Evolutionary conservation across 2,329 filamentous ascomycete species (phyloP).

Genomic region (Cytospora schulzeri): DNA sequence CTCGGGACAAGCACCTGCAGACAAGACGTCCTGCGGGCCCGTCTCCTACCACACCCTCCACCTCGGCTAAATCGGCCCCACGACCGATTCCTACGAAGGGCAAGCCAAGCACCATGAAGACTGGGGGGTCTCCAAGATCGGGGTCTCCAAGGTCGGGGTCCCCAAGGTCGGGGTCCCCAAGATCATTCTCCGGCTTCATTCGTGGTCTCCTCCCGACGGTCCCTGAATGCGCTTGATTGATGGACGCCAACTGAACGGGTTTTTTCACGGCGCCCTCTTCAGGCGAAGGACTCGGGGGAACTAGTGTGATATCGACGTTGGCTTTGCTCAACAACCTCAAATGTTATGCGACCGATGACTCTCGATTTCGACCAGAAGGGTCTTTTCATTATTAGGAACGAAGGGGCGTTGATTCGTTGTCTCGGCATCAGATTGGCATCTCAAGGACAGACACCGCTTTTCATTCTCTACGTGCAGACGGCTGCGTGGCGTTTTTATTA

Average conservation of each 20-base stretch:
- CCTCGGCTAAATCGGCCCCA: conserved; percentile 32
- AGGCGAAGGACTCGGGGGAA: conserved; percentile 7
- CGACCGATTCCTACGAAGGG: conserved; percentile 28
- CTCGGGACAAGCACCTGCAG: conserved; percentile 56
- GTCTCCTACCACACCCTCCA: conserved; percentile 52
- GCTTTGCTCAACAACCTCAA: conserved; percentile 16
- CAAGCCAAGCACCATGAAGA: conserved; percentile 34
- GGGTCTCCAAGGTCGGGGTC: too few relatives aligned
- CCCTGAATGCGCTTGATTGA: conserved; percentile 36
- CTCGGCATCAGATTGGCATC: conserved; percentile 23
- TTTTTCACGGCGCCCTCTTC: conserved; percentile 21
- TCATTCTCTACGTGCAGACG: conserved; percentile 20
- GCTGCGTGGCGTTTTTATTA: conserved; percentile 16
- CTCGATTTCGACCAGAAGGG: conserved; percentile 19
- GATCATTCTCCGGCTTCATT: conserved; percentile 39
- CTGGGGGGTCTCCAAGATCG: conserved; percentile 39
- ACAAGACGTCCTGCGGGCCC: conserved; percentile 60
- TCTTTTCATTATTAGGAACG: conserved; percentile 20
- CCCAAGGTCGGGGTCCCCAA: conserved; percentile 36
- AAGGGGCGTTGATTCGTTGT: conserved; percentile 22
- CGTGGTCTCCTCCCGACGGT: conserved; percentile 42
- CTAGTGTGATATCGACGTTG: conserved; percentile 13
- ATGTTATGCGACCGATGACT: conserved; percentile 20
- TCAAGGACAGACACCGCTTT: conserved; percentile 10
- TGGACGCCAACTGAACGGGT: conserved; percentile 23